Base-by-base conservation (phyloP, 73 alveolate species). In the Paraurostyla sp. region DNA sequence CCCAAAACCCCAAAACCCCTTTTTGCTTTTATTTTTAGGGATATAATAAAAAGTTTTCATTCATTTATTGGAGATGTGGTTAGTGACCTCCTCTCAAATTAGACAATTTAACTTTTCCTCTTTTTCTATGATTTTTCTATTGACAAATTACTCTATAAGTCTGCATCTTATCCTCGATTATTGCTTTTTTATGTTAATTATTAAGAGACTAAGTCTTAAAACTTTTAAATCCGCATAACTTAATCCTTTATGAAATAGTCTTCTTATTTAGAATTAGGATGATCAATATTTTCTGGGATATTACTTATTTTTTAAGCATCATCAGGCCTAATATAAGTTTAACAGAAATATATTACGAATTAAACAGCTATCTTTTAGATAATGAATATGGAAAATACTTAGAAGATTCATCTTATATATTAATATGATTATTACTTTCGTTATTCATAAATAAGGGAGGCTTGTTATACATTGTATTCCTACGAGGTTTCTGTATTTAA, bases 401-500 rank as follows among this genome's bases (percentile, higher is more conserved):
- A 18, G 69, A n/a, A 52, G 11, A 6, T 13, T 9, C 9, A 52
- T 6, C 69, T 45, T 45, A 45, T 45, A 9, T 13, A 45, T 9
- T 9, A 45, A 45, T 45, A 45, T 9, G 22, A 13, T 45, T 45
- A 13, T 45, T 35, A 52, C 69, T 13, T 11, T 52, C 23, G 9
- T 45, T 35, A 52, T 52, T 52, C 13, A 52, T 13, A 52, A 13
- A 13, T 9, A 52, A 52, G 11, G 69, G 69, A 4, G 76, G 49
- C 22, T 59, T 59, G 23, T 59, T 59, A 23, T 27, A 59, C 76
- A 59, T 59, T 11, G 76, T 59, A 25, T 30, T 59, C 32, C 76
- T 59, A 27, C 76, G 6, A 2, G 76, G 76, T 59, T 59, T 59
- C 2, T 2, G 51, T 7, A 25, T 59, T 23, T 4, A 4, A 25